Evolutionary conservation across 2,329 filamentous ascomycete species (phyloP), one percentile per base, ranked within the genome.

Genomic region (Pyrenophora graminea): DNA sequence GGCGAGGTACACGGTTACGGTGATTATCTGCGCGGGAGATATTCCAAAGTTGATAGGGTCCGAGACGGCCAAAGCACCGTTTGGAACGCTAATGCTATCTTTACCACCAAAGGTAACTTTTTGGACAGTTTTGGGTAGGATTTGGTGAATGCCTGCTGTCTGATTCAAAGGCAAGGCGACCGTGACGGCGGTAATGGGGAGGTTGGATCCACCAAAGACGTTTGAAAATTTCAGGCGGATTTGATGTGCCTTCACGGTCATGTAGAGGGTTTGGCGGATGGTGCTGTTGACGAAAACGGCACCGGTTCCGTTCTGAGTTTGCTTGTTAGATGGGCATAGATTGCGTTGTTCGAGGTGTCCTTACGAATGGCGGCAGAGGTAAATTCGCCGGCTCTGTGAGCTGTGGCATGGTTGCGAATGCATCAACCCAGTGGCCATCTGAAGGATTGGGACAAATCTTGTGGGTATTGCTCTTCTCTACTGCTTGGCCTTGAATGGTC

Each of bases 381-480:
- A 88, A 75, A 57, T 88, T 88, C 39, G 72, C 76, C 8, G 78
- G 79, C 62, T 88, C 85, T 1, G 83, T 83, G 34, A 86, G 72
- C 64, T 88, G 85, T 0, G 85, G 84, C 85, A 87, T 87, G 2
- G 83, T 77, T 0, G 82, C 81, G 85, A 85, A 88, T 2, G 81
- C 84, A 55, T 82, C 80, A 12, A 86, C 77, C 84, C 85, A 87
- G 55, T 82, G 79, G 39, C 77, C 69, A 54, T 67, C 62, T 8
- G 59, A 51, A 19, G 67, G 67, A 31, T 67, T 69, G 31, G 63
- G 62, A 41, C 48, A 53, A 49, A 61, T 51, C 38, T 48, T 60
- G 32, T 8, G 21, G 5, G 33, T 19, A 6, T 30, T 41, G 3
- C 52, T 42, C 21, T 41, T 39, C 10, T 30, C 34, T n/a, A 34